Evolutionary conservation across 768 basidiomycete genomes (phyloP), one percentile per base, ranked within the genome.

Genomic region (Tylopilus vinaceipallidus): DNA sequence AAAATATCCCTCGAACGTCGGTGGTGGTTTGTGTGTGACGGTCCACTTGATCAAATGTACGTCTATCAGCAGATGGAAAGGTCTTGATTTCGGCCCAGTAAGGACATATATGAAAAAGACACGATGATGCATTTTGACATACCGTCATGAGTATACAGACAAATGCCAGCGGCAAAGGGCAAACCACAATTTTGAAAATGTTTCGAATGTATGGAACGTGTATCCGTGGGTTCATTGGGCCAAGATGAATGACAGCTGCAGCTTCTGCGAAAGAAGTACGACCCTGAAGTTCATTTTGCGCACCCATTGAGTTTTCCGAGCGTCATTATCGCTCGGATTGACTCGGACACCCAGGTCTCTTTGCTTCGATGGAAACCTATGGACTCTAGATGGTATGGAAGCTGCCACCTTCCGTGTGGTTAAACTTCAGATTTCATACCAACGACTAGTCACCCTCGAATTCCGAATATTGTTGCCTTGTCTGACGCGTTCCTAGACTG

Each of bases 31-130:
- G 17, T 27, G 24, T 20, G 26, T 29, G 17, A n/a, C n/a, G n/a
- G 40, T 40, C 34, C 54, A 29, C 41, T 20, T 44, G 43, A 61
- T 63, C 47, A 34, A 44, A 30, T 6, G 27, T n/a, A 52, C 35
- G 49, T 49, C 49, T 32, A 58, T 64, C 55, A 64, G 33, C 40
- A 53, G 54, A 52, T 53, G 38, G 32, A 29, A 49, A 33, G 13
- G 30, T 24, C 39, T 33, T 50, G 19, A 59, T 41, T 39, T 50
- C 19, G 35, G 20, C n/a, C 30, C 24, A 37, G 42, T 55, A 32
- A 34, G 42, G 11, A 20, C 23, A 45, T 50, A 23, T 33, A 22
- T 40, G 22, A 20, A 34, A 7, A 8, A n/a, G 20, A 26, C 16
- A 10, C 36, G 41, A 42, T 47, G 35, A 11, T 36, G 26, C 20